Evolutionary conservation across 202 grass and related monocot genomes (phyloP).

Genomic region (Carex arenaria): DNA sequence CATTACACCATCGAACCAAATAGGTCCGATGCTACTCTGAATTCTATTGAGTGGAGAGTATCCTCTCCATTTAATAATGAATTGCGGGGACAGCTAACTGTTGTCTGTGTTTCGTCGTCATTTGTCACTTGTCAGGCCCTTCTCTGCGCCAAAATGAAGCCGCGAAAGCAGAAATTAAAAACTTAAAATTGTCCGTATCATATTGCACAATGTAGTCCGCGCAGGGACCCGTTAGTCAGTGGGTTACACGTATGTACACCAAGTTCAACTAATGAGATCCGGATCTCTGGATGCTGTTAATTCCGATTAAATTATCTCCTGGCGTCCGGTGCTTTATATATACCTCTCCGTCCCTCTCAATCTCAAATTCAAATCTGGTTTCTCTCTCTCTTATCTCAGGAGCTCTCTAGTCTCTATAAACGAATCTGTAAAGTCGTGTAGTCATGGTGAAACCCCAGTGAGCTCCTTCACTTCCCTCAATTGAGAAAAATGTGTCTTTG

Average conservation of each 20-base stretch:
- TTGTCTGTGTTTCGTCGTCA: no score
- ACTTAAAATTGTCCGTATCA: no score
- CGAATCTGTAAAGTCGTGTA: not conserved
- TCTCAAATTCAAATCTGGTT: slow-evolving; percentile 14
- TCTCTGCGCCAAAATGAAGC: no score
- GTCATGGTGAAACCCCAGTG: slow-evolving; percentile 12
- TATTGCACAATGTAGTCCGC: not conserved
- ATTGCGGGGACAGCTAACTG: no score
- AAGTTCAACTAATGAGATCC: not conserved
- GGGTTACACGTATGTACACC: not conserved
- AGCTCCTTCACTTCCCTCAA: not conserved
- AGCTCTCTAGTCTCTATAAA: not conserved
- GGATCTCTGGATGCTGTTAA: not conserved
- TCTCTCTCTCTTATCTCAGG: not conserved
- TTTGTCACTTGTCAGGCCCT: no score
- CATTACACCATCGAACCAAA: no score
- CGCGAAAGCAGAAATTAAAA: no score
- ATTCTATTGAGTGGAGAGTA: no score
- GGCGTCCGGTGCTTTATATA: slow-evolving; percentile 3
- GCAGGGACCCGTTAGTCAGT: not conserved
- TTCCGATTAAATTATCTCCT: slow-evolving; percentile 14
- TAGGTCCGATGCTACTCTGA: no score
- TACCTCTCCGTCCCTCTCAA: slow-evolving; percentile 14
- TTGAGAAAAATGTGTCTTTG: not conserved
- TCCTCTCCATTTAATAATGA: no score